These are phyloP conservation scores for Eucalyptus erythrocorys DNA, from an alignment of 345 rosid genomes.

Conservation along the genomic window DNA sequence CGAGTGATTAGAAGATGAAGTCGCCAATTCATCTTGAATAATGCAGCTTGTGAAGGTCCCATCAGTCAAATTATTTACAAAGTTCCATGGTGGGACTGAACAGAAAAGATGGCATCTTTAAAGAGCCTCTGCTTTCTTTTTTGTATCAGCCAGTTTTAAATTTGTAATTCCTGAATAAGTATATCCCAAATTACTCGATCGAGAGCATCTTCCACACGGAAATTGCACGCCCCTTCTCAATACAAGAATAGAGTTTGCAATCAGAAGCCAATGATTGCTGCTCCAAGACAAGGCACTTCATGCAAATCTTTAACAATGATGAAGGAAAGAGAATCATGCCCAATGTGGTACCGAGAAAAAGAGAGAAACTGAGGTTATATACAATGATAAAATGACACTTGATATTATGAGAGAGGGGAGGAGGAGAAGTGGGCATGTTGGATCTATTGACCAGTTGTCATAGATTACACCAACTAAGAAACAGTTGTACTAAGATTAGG, in stretches of 20 bases:
- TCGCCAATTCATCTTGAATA: neutral
- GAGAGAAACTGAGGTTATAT: neutral
- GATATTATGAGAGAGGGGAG: neutral
- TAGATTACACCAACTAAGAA: neutral
- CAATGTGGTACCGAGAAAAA: neutral
- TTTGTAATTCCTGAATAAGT: neutral
- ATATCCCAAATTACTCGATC: neutral
- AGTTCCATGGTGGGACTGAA: neutral
- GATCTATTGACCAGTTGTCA: neutral
- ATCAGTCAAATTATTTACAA: neutral
- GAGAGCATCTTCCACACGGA: neutral
- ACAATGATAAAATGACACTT: neutral
- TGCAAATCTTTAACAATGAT: neutral
- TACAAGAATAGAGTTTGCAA: neutral
- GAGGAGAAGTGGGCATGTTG: neutral
- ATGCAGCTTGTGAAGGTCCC: neutral
- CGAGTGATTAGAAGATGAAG: neutral
- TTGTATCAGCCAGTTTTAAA: neutral
- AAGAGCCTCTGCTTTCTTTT: neutral
- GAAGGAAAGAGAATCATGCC: neutral
- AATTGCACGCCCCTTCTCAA: neutral
- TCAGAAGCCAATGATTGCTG: neutral
- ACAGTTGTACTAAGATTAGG: neutral
- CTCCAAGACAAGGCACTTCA: neutral
- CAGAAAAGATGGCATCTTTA: neutral